Evolutionary conservation across 495 filamentous ascomycete species (phyloP).

Genomic region (Penicillium steckii): DNA sequence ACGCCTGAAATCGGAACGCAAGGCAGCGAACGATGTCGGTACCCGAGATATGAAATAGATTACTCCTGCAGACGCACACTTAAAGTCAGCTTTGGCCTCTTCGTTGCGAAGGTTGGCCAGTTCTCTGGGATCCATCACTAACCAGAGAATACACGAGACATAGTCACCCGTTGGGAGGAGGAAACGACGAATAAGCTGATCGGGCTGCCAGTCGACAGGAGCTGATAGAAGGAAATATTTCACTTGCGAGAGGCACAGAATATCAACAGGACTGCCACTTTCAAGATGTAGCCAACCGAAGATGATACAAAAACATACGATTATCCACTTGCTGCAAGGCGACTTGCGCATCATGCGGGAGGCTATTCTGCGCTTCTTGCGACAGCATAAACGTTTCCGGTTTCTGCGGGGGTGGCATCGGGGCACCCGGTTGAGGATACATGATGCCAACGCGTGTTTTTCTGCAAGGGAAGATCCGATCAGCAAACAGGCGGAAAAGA

Average conservation of each 20-base stretch:
- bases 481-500: slow-evolving; percentile 13
- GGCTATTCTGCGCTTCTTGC: slow-evolving; percentile 89
- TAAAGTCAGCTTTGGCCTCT: neutral
- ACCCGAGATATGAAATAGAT: slow-evolving; percentile 97
- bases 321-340: slow-evolving; percentile 98
- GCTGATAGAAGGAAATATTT: slow-evolving; percentile 99
- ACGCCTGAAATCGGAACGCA: slow-evolving; percentile 97
- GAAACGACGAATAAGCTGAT: slow-evolving; percentile 95
- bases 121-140: slow-evolving; percentile 29
- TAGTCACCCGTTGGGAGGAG: slow-evolving; percentile 96
- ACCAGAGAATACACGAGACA: slow-evolving; percentile 97
- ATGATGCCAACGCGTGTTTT: slow-evolving; percentile 30
- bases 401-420: slow-evolving; percentile 76
- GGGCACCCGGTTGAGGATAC: slow-evolving; percentile 52
- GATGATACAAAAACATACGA: slow-evolving; percentile 58
- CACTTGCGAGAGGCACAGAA: slow-evolving; percentile 53
- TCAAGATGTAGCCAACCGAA: neutral
- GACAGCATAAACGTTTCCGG: slow-evolving; percentile 99
- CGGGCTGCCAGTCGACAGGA: slow-evolving; percentile 94
- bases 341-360: slow-evolving; percentile 95
- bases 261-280: neutral
- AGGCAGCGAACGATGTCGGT: slow-evolving; percentile 98
- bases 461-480: slow-evolving; percentile 7
- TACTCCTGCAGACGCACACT: slow-evolving; percentile 62
- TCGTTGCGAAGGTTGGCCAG: neutral